These are phyloP conservation scores for Margaritispora aquatica DNA, from an alignment of 495 filamentous ascomycete genomes.

Conservation along the genomic window DNA sequence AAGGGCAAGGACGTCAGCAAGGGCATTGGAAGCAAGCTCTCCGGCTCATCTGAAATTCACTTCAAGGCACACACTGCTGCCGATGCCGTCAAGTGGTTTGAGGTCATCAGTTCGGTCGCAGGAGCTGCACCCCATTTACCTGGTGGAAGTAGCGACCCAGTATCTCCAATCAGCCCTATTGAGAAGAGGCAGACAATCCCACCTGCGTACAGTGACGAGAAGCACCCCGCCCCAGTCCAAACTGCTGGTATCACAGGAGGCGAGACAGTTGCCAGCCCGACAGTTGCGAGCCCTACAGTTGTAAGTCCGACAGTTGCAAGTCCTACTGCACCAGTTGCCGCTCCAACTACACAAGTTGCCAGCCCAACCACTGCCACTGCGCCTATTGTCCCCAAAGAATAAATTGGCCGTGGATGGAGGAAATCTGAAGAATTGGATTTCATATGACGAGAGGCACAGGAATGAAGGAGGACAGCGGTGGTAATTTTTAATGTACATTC, in stretches of 20 bases:
- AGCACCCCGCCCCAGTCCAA: constrained; percentile 28
- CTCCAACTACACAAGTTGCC: neutral
- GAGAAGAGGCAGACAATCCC: constrained; percentile 17
- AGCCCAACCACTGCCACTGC: neutral
- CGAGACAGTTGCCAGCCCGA: constrained; percentile 9
- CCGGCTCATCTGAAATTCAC: constrained; percentile 43
- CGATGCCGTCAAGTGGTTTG: constrained; percentile 78
- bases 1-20: constrained; percentile 80
- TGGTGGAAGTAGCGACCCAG: constrained; percentile 18
- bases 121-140: constrained; percentile 5
- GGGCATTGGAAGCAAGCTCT: constrained; percentile 43
- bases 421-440: neutral
- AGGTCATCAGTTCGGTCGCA: constrained; percentile 51
- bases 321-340: neutral
- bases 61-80: constrained; percentile 63
- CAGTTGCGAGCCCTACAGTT: neutral
- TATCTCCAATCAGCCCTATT: constrained; percentile 27
- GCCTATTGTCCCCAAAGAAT: neutral
- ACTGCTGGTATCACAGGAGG: constrained; percentile 25
- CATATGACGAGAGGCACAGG: neutral
- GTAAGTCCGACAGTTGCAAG: neutral
- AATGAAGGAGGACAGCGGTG: neutral
- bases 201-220: constrained; percentile 10
- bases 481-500: neutral
- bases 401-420: neutral